These are phyloP conservation scores for Lyophyllum atratum DNA, from an alignment of 768 basidiomycete genomes.

Conservation along the genomic window DNA sequence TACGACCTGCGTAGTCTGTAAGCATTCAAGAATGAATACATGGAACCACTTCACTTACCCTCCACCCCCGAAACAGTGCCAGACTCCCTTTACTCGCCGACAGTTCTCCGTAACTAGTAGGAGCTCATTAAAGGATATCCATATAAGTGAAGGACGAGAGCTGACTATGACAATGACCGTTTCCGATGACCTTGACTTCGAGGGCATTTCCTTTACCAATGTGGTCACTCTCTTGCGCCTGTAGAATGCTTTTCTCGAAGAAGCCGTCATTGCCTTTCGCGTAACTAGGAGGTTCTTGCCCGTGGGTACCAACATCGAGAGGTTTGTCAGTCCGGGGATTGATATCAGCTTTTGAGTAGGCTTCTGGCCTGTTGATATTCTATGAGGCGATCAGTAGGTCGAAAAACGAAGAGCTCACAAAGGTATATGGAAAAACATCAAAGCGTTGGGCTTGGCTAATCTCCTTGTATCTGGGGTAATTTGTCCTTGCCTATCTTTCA, in stretches of 20 bases:
- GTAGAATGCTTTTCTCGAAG: constrained; percentile 78
- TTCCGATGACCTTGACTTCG: constrained; percentile 87
- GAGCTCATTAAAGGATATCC: neutral
- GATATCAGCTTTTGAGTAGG: constrained; percentile 69
- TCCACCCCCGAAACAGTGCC: constrained; percentile 91
- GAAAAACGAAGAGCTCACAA: constrained; percentile 48
- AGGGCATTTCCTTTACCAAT: constrained; percentile 43
- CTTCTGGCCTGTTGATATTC: constrained; percentile 57
- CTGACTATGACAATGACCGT: constrained; percentile 89
- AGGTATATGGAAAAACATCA: constrained; percentile 99
- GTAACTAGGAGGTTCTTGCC: constrained; percentile 59
- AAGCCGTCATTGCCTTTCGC: constrained; percentile 79
- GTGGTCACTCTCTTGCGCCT: constrained; percentile 72
- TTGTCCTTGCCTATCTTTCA: constrained; percentile 65
- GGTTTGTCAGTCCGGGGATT: constrained; percentile 58
- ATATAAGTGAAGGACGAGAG: constrained; percentile 7
- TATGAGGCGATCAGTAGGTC: constrained; percentile 1
- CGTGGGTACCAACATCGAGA: constrained; percentile 71
- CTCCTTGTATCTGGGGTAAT: constrained; percentile 51
- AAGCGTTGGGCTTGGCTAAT: constrained; percentile 90
- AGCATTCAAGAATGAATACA: neutral
- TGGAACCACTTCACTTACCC: constrained; percentile 47
- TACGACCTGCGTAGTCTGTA: constrained; percentile 56
- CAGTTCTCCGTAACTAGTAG: constrained; percentile 84
- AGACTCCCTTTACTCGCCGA: constrained; percentile 79